These are phyloP conservation scores for Torrubiella hemipterigena DNA, from an alignment of 2,329 filamentous ascomycete species.

Conservation along the genomic window DNA sequence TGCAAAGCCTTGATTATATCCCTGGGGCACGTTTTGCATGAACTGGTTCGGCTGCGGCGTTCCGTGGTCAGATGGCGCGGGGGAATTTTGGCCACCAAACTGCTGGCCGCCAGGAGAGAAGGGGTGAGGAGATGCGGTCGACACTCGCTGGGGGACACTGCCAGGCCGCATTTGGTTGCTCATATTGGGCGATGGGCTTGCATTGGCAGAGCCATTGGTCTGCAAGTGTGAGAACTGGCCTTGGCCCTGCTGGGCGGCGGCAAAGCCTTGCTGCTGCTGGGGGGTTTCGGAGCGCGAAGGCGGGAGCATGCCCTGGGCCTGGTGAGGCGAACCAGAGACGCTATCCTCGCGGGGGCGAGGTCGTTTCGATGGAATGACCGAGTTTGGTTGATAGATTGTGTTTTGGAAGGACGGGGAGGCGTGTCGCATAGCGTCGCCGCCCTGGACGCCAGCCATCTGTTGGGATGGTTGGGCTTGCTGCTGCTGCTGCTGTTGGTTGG, in stretches of 20 bases:
- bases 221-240: slow-evolving; percentile 73
- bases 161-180: slow-evolving; percentile 64
- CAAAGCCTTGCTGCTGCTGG: slow-evolving; percentile 59
- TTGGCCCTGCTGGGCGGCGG: slow-evolving; percentile 49
- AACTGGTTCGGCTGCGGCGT: slow-evolving; percentile 66
- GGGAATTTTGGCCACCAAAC: slow-evolving; percentile 61
- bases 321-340: slow-evolving; percentile 69
- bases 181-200: slow-evolving; percentile 89
- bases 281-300: slow-evolving; percentile 88
- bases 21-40: slow-evolving; percentile 47
- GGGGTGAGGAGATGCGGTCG: slow-evolving; percentile 84
- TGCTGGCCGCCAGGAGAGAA: slow-evolving; percentile 70
- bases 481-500: slow-evolving; percentile 29
- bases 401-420: slow-evolving; percentile 69
- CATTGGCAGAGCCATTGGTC: slow-evolving; percentile 66
- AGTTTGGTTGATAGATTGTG: slow-evolving; percentile 70
- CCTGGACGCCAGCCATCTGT: slow-evolving; percentile 55
- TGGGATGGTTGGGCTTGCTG: slow-evolving; percentile 14
- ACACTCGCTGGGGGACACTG: slow-evolving; percentile 66
- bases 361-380: slow-evolving; percentile 83
- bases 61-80: slow-evolving; percentile 63
- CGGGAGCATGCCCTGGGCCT: slow-evolving; percentile 60
- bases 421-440: slow-evolving; percentile 77
- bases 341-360: slow-evolving; percentile 73
- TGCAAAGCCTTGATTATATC: slow-evolving; percentile 47